Conservation (phyloP, 352 stramenopile genomes). For the Pythium apleroticum region DNA sequence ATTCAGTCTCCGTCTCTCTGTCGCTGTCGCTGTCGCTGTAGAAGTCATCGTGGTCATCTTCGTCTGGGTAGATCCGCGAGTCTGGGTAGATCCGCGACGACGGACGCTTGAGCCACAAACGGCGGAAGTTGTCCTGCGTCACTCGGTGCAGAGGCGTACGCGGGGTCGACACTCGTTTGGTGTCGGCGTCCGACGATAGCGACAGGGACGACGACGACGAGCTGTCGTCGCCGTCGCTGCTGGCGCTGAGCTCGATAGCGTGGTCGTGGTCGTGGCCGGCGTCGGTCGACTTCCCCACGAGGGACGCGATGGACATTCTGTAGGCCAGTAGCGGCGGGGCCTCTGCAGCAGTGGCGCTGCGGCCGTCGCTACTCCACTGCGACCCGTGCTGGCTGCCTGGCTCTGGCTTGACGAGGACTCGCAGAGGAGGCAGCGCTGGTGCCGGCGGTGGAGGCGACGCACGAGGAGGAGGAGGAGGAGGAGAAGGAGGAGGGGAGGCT, state of each 20-base stretch:
- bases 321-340: slow-evolving; percentile 22
- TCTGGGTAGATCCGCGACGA: not conserved
- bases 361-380: too few relatives aligned
- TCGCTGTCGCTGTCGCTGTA: slow-evolving; percentile 21
- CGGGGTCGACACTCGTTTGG: not conserved
- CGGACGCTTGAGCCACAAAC: slow-evolving; percentile 6
- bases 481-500: not conserved
- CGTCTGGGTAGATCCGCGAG: slow-evolving; percentile 8
- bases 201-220: not conserved
- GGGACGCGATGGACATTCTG: slow-evolving; percentile 50
- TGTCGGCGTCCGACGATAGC: slow-evolving; percentile 4
- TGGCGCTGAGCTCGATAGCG: not conserved
- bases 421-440: too few relatives aligned
- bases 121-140: slow-evolving; percentile 11
- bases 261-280: not conserved
- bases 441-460: not conserved
- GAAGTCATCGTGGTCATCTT: slow-evolving; percentile 19
- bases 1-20: slow-evolving; percentile 22
- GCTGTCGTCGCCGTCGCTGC: slow-evolving; percentile 10
- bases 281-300: slow-evolving; percentile 29
- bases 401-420: too few relatives aligned
- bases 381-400: too few relatives aligned
- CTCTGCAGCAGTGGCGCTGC: too few relatives aligned
- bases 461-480: not conserved
- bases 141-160: slow-evolving; percentile 6